A percentile compares a stretch with the other conserved stretches of the same genome.
Evolutionary conservation across 2,329 filamentous ascomycete genomes (phyloP).

Genomic region (Colletotrichum phormii): DNA sequence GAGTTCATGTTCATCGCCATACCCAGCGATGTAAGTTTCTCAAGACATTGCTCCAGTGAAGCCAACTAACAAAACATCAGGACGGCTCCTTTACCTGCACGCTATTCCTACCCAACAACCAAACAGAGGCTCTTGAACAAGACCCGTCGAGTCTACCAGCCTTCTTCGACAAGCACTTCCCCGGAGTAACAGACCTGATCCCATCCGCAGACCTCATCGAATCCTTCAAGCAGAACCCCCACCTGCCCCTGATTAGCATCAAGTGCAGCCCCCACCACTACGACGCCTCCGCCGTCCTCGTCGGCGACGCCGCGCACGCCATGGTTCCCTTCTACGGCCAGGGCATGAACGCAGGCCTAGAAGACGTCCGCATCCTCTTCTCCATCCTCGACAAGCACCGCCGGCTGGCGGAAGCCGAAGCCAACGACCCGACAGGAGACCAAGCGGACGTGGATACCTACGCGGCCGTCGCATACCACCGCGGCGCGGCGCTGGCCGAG

Average conservation of each 20-base stretch:
- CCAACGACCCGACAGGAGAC: conserved; percentile 50
- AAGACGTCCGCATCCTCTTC: conserved; percentile 93
- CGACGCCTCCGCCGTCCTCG: conserved; percentile 79
- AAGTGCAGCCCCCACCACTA: conserved; percentile 93
- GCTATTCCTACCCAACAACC: conserved; percentile 81
- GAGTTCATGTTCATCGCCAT: conserved; percentile 99
- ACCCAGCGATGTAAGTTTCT: conserved; percentile 69
- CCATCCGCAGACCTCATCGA: conserved; percentile 73
- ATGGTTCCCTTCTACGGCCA: conserved; percentile 99
- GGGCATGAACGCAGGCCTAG: conserved; percentile 96
- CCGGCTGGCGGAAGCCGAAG: conserved; percentile 51
- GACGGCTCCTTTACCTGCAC: conserved; percentile 97
- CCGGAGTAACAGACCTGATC: conserved; percentile 83
- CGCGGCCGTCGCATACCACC: conserved; percentile 68
- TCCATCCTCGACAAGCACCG: conserved; percentile 79
- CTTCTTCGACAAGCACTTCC: conserved; percentile 89
- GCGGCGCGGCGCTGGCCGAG: conserved; percentile 77
- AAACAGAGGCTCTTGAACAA: conserved; percentile 76
- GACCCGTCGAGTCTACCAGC: conserved; percentile 68
- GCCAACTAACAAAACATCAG: conserved; percentile 49
- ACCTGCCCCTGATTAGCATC: conserved; percentile 91
- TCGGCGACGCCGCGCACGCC: conserved; percentile 95
- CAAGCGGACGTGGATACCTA: conserved; percentile 46
- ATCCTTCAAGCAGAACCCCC: conserved; percentile 85
- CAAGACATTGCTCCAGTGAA: fast-evolving